Base-by-base conservation (phyloP, 331 rosid genomes). In the Quercus phellos region DNA sequence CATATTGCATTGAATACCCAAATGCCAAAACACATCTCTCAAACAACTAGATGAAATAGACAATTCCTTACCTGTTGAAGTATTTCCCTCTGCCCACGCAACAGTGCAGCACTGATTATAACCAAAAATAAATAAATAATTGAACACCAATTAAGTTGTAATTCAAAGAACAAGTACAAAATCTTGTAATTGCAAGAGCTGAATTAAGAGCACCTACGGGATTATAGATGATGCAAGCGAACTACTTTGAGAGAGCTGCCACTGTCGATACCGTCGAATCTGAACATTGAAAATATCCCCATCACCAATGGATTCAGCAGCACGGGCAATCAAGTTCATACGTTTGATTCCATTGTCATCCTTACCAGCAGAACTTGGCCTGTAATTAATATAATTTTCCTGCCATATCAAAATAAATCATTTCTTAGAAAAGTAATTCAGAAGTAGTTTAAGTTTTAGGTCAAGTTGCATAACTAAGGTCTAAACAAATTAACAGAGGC, bases 211-310 rank as follows among this genome's bases (percentile, higher is more conserved):
- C 76, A 85, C 99, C 43, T 91, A 94, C 98, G 99, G 99, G 76
- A 91, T 83, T 76, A 94, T 90, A 73, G 85, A 87, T 9, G 98
- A 90, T 70, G 96, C 89, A 53, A 91, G 77, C 38, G 85, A 87
- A 74, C 90, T 81, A 83, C 91, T 86, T 88, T 94, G 99, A 82
- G 97, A 94, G 78, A 94, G 99, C 83, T 94, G 98, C 99, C 98
- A 94, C 78, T 94, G 99, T 46, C 93, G 90, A 86, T 92, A 87
- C 81, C 96, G 93, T 82, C 97, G 90, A 85, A 94, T 94, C 81
- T 94, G 97, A 60, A 94, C 98, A 55, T 90, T 91, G 86, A 94
- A 84, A 77, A 94, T 87, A 84, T 94, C 99, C 54, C 94, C 99
- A 85, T 89, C 88, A 46, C 92, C 97, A 84, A 94, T 92, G 78